Conservation (phyloP, 495 filamentous ascomycete species). For the Tuber aestivum region DNA sequence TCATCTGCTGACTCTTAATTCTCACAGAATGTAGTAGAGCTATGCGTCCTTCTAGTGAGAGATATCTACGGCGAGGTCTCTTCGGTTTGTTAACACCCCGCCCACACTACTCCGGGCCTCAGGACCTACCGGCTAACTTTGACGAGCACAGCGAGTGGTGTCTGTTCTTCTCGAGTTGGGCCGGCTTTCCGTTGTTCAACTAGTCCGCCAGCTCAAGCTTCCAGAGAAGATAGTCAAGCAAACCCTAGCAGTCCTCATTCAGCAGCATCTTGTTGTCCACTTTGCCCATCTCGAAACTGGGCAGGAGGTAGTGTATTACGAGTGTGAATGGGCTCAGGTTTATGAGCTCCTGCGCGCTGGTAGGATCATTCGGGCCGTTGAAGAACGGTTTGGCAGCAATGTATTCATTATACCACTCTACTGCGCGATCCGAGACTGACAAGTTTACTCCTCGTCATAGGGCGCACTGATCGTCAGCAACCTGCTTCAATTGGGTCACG, state of each 20-base stretch:
- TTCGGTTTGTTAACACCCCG: constrained; percentile 59
- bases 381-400: constrained; percentile 59
- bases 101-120: background rate
- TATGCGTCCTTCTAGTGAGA: constrained; percentile 80
- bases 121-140: constrained; percentile 41
- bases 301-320: constrained; percentile 59
- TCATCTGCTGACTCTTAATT: constrained; percentile 17
- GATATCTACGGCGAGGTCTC: constrained; percentile 84
- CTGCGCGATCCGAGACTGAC: background rate
- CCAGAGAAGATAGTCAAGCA: constrained; percentile 63
- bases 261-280: constrained; percentile 79
- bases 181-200: constrained; percentile 60
- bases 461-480: constrained; percentile 67
- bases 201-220: constrained; percentile 63
- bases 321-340: constrained; percentile 54
- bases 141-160: constrained; percentile 53
- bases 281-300: constrained; percentile 58
- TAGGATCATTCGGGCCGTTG: constrained; percentile 70
- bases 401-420: constrained; percentile 7
- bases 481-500: constrained; percentile 71
- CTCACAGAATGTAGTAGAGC: constrained; percentile 60
- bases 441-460: constrained; percentile 31
- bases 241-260: constrained; percentile 75
- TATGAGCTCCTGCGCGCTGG: constrained; percentile 75
- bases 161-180: constrained; percentile 69